These are phyloP conservation scores for Kluyveromyces siamensis DNA, from an alignment of 805 yeast genomes.

Conservation along the genomic window DNA sequence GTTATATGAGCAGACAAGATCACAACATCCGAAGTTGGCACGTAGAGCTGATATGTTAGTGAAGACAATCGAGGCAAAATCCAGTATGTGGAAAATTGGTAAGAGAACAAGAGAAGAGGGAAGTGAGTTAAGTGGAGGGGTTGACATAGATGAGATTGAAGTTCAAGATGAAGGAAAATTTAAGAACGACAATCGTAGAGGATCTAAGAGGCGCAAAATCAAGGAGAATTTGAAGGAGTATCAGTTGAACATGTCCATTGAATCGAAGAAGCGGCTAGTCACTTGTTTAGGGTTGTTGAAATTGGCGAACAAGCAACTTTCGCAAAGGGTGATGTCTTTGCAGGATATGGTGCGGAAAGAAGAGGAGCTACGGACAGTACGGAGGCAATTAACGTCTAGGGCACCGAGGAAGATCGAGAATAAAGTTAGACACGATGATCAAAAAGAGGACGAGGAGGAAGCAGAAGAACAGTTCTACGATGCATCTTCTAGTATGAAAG, in stretches of 20 bases:
- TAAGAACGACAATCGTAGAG: constrained; percentile 10
- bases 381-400: not conserved
- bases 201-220: constrained; percentile 29
- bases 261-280: constrained; percentile 64
- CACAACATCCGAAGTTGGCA: constrained; percentile 20
- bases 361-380: constrained; percentile 17
- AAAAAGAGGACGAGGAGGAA: constrained; percentile 3
- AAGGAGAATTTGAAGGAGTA: constrained; percentile 30
- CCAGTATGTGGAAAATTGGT: constrained; percentile 3
- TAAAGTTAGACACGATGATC: constrained; percentile 11
- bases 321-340: constrained; percentile 53
- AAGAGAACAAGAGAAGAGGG: constrained; percentile 17
- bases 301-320: constrained; percentile 71
- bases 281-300: constrained; percentile 73
- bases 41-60: constrained; percentile 4
- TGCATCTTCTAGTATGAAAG: not conserved
- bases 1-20: constrained; percentile 18
- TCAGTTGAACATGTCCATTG: constrained; percentile 42
- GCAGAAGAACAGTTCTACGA: not conserved
- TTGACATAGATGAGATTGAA: constrained; percentile 3
- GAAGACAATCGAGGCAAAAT: constrained; percentile 5
- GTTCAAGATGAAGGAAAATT: constrained; percentile 4
- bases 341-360: constrained; percentile 50
- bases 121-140: not conserved
- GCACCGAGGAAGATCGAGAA: constrained; percentile 9